phyloP scores from a whole-genome alignment of 129 eudicot species.

The Arctium minus region DNA sequence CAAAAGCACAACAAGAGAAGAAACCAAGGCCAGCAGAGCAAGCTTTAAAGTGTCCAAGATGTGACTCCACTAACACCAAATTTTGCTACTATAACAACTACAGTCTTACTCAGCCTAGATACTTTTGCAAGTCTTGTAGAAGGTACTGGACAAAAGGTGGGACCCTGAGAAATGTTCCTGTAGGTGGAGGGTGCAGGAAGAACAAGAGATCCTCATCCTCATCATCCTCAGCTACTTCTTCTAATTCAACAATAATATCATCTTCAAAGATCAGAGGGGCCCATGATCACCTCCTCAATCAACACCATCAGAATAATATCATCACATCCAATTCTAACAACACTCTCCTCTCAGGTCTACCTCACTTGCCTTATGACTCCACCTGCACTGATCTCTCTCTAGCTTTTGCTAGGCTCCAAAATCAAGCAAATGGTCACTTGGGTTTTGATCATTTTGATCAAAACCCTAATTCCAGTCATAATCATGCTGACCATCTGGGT shows the following conservation, averaged over 20 bases:
- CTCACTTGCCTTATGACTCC: constrained; percentile 34
- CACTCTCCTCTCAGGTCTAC: background rate
- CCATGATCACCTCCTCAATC: constrained; percentile 25
- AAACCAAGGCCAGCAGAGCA: constrained; percentile 48
- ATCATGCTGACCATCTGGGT: constrained; percentile 9
- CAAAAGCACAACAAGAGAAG: constrained; percentile 39
- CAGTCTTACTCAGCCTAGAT: constrained; percentile 46
- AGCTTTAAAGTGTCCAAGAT: constrained; percentile 44
- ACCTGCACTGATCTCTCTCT: constrained; percentile 42
- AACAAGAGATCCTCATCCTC: constrained; percentile 35
- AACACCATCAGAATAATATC: constrained; percentile 6
- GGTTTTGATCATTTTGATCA: constrained; percentile 28
- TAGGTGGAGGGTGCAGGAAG: constrained; percentile 52
- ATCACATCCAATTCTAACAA: background rate
- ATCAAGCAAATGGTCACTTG: constrained; percentile 21
- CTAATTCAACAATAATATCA: constrained; percentile 4
- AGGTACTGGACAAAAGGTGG: constrained; percentile 57
- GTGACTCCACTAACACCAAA: constrained; percentile 48
- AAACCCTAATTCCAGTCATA: background rate
- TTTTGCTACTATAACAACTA: constrained; percentile 55
- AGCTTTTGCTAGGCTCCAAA: constrained; percentile 47
- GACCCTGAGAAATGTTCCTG: constrained; percentile 48
- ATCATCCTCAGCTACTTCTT: constrained; percentile 19
- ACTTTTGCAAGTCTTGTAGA: constrained; percentile 48
- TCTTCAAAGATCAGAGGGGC: constrained; percentile 22